Evolutionary conservation across 2,329 filamentous ascomycete species (phyloP).

Genomic region (Penicillium rolfsii): DNA sequence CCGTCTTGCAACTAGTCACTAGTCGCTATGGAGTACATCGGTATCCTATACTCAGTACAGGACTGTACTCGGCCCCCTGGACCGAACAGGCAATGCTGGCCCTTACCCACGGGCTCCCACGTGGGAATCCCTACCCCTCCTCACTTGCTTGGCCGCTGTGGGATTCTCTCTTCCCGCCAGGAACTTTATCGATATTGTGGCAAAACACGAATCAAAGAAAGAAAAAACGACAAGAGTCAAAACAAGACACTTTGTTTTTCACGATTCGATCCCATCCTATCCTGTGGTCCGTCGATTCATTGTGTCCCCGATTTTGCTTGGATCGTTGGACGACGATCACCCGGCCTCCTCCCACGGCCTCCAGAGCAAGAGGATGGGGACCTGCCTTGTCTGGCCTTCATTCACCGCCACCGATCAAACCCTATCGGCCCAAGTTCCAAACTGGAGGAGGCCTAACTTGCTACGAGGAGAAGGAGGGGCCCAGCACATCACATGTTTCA

Average conservation of each 20-base stretch:
- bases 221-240: not conserved
- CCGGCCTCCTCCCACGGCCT: not conserved
- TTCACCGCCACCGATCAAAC: conserved; percentile 5
- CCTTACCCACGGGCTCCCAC: conserved; percentile 21
- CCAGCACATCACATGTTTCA: conserved; percentile 15
- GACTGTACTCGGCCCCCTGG: conserved; percentile 13
- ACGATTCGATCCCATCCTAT: not conserved
- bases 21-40: too few species aligned
- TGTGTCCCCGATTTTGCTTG: not conserved
- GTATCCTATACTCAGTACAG: too few species aligned
- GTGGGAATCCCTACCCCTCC: conserved; percentile 22
- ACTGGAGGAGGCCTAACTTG: not conserved
- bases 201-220: not conserved
- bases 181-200: conserved; percentile 22
- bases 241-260: not conserved
- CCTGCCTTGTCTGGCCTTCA: not conserved
- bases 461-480: not conserved
- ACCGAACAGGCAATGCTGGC: conserved; percentile 18
- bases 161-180: conserved; percentile 1
- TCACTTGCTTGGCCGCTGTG: not conserved
- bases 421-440: not conserved
- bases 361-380: not conserved
- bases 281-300: not conserved
- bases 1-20: too few species aligned
- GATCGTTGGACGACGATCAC: not conserved